Percentiles rank a stretch among this genome's conserved stretches.
Conservation (phyloP, 1,284 basidiomycete genomes). For the Ustilago esculenta region DNA sequence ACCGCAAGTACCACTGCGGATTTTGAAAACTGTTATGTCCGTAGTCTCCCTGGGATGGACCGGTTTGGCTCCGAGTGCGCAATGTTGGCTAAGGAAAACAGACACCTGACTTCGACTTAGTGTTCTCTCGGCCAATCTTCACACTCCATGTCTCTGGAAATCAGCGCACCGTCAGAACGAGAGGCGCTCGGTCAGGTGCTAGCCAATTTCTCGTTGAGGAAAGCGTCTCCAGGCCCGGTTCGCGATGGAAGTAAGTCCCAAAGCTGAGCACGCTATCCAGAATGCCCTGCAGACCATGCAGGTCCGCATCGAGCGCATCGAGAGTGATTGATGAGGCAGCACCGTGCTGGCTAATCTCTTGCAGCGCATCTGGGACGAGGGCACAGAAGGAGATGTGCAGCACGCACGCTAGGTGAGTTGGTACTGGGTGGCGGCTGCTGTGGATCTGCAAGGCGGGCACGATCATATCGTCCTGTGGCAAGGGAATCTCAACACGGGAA, state of each 20-base stretch:
- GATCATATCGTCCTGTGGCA: slow-evolving; percentile 46
- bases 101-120: too few relatives aligned
- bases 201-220: slow-evolving; percentile 46
- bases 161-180: slow-evolving; percentile 28
- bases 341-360: slow-evolving; percentile 41
- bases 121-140: too few relatives aligned
- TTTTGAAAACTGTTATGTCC: too few relatives aligned
- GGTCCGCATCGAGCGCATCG: slow-evolving; percentile 34
- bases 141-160: too few relatives aligned
- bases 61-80: too few relatives aligned
- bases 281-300: slow-evolving; percentile 39
- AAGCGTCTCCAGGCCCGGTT: slow-evolving; percentile 31
- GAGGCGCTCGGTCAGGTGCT: slow-evolving; percentile 27
- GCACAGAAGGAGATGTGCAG: slow-evolving; percentile 47
- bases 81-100: too few relatives aligned
- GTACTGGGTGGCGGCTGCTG: slow-evolving; percentile 44
- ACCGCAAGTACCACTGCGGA: too few relatives aligned
- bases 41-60: too few relatives aligned
- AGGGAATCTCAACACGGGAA: slow-evolving; percentile 12
- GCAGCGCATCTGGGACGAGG: slow-evolving; percentile 41
- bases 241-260: slow-evolving; percentile 35
- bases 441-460: slow-evolving; percentile 47
- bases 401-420: slow-evolving; percentile 25
- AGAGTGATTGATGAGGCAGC: slow-evolving; percentile 28
- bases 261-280: slow-evolving; percentile 42